A percentile compares a stretch with the other conserved stretches of the same genome.
Conservation (phyloP, 768 basidiomycete genomes). For the Tricholoma hemisulphureum region DNA sequence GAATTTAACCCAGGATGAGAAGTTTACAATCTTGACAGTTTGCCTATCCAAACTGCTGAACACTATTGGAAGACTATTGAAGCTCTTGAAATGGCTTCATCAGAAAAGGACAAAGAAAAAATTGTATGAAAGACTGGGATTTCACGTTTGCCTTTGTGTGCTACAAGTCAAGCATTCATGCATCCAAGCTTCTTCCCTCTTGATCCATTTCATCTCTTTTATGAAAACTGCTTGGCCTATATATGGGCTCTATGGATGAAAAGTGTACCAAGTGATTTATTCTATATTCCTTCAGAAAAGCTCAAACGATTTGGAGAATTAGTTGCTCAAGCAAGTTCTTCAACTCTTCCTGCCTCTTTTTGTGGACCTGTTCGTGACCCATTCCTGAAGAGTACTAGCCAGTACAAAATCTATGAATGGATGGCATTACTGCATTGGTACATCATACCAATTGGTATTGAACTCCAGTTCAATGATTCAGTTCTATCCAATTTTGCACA, state of each 20-base stretch:
- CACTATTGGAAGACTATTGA: background rate
- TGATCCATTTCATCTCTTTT: background rate
- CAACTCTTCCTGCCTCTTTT: too few species aligned
- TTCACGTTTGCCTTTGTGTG: background rate
- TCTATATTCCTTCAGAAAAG: too few species aligned
- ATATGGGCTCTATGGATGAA: background rate
- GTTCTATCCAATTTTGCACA: too few species aligned
- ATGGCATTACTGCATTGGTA: too few species aligned
- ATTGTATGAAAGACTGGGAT: background rate
- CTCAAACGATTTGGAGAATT: too few species aligned
- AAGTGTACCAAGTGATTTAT: background rate
- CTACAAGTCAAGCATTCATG: background rate
- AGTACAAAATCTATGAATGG: too few species aligned
- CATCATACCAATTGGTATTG: too few species aligned
- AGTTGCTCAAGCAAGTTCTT: too few species aligned
- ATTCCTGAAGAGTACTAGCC: too few species aligned
- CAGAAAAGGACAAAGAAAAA: background rate
- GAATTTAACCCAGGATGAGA: slow-evolving; percentile 23
- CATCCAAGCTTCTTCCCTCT: background rate
- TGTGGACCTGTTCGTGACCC: too few species aligned
- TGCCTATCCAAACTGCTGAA: background rate
- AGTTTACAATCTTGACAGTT: background rate
- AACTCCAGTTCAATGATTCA: too few species aligned
- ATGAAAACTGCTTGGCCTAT: background rate
- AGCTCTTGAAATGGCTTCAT: background rate